These are phyloP conservation scores for Trypanosoma lewisi DNA, from an alignment of 208 protist species.

Conservation along the genomic window DNA sequence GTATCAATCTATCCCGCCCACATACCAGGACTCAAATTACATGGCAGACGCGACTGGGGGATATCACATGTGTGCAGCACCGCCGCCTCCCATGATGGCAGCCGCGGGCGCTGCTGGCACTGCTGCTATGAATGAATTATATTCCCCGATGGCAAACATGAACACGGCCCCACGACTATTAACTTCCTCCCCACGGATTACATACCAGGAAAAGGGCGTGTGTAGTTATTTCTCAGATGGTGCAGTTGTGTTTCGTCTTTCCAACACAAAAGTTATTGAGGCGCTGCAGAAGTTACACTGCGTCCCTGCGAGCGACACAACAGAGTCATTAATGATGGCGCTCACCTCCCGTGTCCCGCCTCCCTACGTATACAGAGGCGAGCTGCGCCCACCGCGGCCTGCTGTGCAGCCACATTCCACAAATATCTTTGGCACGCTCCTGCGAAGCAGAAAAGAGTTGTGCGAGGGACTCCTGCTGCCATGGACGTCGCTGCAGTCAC, in stretches of 20 bases:
- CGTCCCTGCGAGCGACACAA: constrained; percentile 30
- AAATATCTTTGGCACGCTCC: background rate
- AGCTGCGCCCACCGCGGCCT: constrained; percentile 31
- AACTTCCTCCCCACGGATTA: background rate
- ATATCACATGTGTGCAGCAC: too few species aligned
- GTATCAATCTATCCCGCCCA: too few species aligned
- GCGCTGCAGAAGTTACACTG: constrained; percentile 35
- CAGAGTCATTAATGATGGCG: constrained; percentile 40
- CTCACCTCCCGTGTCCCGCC: constrained; percentile 43
- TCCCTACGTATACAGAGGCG: constrained; percentile 39
- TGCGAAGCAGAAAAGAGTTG: constrained; percentile 12
- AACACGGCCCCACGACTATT: background rate
- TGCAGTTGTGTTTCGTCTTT: constrained; percentile 38
- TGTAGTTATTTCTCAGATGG: constrained; percentile 45
- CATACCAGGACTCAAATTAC: too few species aligned
- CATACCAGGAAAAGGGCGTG: constrained; percentile 21
- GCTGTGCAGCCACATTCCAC: background rate
- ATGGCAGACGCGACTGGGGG: too few species aligned
- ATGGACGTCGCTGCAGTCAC: constrained; percentile 5
- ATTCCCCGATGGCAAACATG: background rate
- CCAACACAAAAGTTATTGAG: constrained; percentile 19
- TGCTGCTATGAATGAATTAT: too few species aligned
- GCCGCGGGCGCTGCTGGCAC: too few species aligned
- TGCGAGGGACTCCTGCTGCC: constrained; percentile 27
- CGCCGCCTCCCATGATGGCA: too few species aligned